Base-by-base conservation (phyloP, 78 protist species). In the Blattamonas nauphoetae region DNA sequence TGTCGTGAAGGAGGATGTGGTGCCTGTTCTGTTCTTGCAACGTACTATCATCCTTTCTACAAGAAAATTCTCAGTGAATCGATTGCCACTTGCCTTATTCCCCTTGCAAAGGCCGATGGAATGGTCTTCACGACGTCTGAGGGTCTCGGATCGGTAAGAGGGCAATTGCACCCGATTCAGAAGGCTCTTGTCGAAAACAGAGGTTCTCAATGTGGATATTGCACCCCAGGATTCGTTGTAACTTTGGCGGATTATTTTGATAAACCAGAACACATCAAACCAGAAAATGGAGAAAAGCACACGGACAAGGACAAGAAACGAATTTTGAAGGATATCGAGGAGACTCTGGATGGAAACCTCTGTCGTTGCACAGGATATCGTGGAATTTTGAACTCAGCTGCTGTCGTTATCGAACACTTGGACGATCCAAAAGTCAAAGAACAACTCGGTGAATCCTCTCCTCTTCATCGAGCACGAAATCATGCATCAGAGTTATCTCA, bases 301-400 rank as follows among this genome's bases (percentile, higher is more conserved):
- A 29, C 38, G 38, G 21, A 55, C 21, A 55, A 55, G 21, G 44
- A 29, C 6, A 11, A 21, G 6, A 4, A 4, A 79, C 21, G 83
- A 33, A 5, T 38, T 5, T 11, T 79, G 43, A 33, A 42, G 6
- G 90, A 92, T 36, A 33, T 94, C 29, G 96, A 95, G 88, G 55
- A 87, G 21, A 2, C 82, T 32, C 44, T 96, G 55, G 95, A 95
- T 36, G 98, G 98, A 78, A 96, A 97, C 87, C 44, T 96, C 2
- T 97, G 99, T 85, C 90, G 99, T 55, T 97, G 99, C 93, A 96
- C 98, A 6, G 99, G 98, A 11, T 96, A 97, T 87, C 63, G 98
- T 2, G 96, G 97, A 44, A 96, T 55, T 29, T 55, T 55, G 71
- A 55, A 55, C 21, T 11, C 71, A 29, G 71, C 71, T 21, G 11